These are phyloP conservation scores for Termitomyces sp. DNA, from an alignment of 768 basidiomycete species.

Conservation along the genomic window DNA sequence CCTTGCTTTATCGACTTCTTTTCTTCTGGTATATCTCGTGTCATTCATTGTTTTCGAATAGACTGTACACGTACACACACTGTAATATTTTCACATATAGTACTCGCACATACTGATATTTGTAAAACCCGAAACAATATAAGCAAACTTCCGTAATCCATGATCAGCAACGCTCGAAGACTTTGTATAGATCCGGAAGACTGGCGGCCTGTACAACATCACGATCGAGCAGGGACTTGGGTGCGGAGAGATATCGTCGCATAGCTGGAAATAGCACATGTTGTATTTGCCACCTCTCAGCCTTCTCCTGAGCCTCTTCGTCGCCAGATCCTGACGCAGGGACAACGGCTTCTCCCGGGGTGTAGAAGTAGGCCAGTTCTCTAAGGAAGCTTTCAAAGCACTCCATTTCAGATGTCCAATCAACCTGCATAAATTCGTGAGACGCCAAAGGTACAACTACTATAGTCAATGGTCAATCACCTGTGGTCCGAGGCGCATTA, in stretches of 20 bases:
- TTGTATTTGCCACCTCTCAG: slow-evolving; percentile 82
- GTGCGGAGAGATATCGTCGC: slow-evolving; percentile 69
- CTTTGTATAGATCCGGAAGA: slow-evolving; percentile 87
- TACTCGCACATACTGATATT: slow-evolving; percentile 11
- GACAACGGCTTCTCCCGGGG: slow-evolving; percentile 47
- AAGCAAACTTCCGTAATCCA: slow-evolving; percentile 8
- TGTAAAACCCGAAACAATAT: slow-evolving; percentile 12
- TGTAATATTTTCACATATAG: slow-evolving; percentile 14
- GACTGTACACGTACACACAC: slow-evolving; percentile 11
- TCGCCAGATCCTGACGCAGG: slow-evolving; percentile 20
- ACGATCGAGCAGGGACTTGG: slow-evolving; percentile 56
- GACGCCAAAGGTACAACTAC: background rate
- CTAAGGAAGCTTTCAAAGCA: slow-evolving; percentile 85
- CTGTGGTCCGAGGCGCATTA: slow-evolving; percentile 91
- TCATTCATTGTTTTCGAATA: slow-evolving; percentile 12
- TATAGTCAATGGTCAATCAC: slow-evolving; percentile 33
- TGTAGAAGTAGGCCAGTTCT: slow-evolving; percentile 90
- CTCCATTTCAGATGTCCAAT: slow-evolving; percentile 80
- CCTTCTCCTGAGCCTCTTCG: slow-evolving; percentile 42
- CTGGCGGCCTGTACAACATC: slow-evolving; percentile 88
- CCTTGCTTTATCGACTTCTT: background rate
- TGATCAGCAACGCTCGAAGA: slow-evolving; percentile 85
- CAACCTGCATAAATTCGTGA: slow-evolving; percentile 48
- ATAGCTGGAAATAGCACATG: slow-evolving; percentile 87
- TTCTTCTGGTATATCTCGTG: background rate